Base-by-base conservation (phyloP, 129 eudicot species). In the Escallonia herrerae region DNA sequence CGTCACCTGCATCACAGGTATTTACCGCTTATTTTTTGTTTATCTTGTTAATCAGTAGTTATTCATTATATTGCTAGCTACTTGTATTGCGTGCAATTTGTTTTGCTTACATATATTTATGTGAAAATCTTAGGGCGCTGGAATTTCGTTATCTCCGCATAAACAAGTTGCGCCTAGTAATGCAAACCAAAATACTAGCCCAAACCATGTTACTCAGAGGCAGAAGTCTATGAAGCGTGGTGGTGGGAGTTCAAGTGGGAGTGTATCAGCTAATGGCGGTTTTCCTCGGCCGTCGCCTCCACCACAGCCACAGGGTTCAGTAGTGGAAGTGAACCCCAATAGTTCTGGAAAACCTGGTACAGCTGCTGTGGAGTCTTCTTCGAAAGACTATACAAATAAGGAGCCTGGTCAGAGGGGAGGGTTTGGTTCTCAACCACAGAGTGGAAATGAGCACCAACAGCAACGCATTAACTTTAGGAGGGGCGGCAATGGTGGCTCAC, bases 401-500 rank as follows among this genome's bases (percentile, higher is more conserved):
- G 90, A 90, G 38, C 81, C 82, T 72, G 79, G 79, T 40, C 90
- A 71, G 62, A 83, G 80, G 43, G 82, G 78, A 42, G 64, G 84
- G 46, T 61, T 67, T 68, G 81, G 83, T 62, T 78, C 87, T 51
- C 87, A 74, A 39, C 60, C 82, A 12, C 74, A 80, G 63, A 56
- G 75, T 60, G 75, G 85, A 41, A 80, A 67, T 59, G 85, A 79
- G 14, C 82, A 76, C 60, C 86, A 82, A 6, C 82, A 74, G 43
- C 96, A 76, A 22, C 80, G 83, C 60, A 75, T 68, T 65, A 49
- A 90, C 0, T 84, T 68, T 62, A 87, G 87, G 69, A 80, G 95
- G 76, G 80, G 95, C 63, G 83, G 84, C 13, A 76, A 73, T 62
- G 80, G 86, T 15, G 97, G 97, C 15, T 77, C 78, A 22, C 84